phyloP scores from a whole-genome alignment of 352 stramenopile species.

The Phytopythium sindhum region DNA sequence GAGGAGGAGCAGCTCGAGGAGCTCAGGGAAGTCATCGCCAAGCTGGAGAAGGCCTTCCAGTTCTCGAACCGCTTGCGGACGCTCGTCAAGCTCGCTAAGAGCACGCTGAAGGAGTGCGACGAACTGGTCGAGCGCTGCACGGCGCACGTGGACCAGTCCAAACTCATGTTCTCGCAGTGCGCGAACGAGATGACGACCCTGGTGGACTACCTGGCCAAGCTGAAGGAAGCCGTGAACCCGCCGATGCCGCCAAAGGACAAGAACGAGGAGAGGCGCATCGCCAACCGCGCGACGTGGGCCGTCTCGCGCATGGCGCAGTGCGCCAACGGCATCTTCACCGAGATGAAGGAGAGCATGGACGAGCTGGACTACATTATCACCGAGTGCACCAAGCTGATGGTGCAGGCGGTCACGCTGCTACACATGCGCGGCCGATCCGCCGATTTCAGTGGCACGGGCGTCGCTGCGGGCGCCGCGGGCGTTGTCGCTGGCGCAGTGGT shows the following conservation, averaged over 20 bases:
- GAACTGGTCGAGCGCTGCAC: constrained; percentile 68
- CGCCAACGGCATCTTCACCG: constrained; percentile 49
- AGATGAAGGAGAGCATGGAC: constrained; percentile 74
- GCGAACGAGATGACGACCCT: constrained; percentile 76
- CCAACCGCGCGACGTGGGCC: constrained; percentile 73
- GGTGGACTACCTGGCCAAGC: constrained; percentile 73
- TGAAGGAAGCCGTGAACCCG: constrained; percentile 63
- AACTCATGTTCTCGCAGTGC: constrained; percentile 80
- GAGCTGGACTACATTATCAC: constrained; percentile 79
- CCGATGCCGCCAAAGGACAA: constrained; percentile 49
- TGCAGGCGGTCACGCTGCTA: constrained; percentile 82
- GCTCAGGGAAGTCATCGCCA: constrained; percentile 57
- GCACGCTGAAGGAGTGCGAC: constrained; percentile 61
- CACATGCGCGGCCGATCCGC: constrained; percentile 74
- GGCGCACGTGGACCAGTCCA: constrained; percentile 69
- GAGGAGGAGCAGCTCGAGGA: constrained; percentile 68
- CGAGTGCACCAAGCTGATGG: constrained; percentile 83
- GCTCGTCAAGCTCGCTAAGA: constrained; percentile 69
- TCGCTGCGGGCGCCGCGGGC: constrained; percentile 72
- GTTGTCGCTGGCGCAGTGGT: constrained; percentile 82
- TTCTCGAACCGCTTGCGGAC: constrained; percentile 67
- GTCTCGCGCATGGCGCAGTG: constrained; percentile 72
- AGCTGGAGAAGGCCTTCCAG: constrained; percentile 78
- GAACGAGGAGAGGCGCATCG: constrained; percentile 66
- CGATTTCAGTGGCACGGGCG: constrained; percentile 84